phyloP scores from a whole-genome alignment of 2,329 filamentous ascomycete species.

The Diplodia seriata region DNA sequence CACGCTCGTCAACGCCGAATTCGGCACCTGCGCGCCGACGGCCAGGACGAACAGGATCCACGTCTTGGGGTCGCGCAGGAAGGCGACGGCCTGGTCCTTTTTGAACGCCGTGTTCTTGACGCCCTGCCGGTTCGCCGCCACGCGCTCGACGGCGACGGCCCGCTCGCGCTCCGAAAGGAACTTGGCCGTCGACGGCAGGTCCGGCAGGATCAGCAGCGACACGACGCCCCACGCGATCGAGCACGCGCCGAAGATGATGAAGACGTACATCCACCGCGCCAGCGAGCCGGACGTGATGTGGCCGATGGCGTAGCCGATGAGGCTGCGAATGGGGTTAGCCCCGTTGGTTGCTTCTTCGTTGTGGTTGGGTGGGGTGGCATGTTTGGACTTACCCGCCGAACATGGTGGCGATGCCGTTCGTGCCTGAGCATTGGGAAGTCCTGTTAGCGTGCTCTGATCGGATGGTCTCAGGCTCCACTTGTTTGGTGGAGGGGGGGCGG shows the following conservation, averaged over 20 bases:
- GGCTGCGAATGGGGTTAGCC: slow-evolving; percentile 33
- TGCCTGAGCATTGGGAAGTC: background rate
- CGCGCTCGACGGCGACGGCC: slow-evolving; percentile 60
- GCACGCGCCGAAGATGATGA: slow-evolving; percentile 60
- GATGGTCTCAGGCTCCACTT: background rate
- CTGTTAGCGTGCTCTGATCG: background rate
- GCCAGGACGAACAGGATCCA: slow-evolving; percentile 64
- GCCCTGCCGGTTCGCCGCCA: slow-evolving; percentile 59
- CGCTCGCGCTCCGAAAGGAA: slow-evolving; percentile 53
- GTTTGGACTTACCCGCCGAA: slow-evolving; percentile 56
- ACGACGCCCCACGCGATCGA: slow-evolving; percentile 49
- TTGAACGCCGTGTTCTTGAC: slow-evolving; percentile 60
- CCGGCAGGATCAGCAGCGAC: slow-evolving; percentile 51
- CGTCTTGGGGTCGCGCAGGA: slow-evolving; percentile 62
- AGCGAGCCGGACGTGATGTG: slow-evolving; percentile 61
- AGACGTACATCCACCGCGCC: slow-evolving; percentile 64
- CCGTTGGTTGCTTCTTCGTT: background rate
- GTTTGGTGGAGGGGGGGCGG: background rate
- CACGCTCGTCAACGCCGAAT: slow-evolving; percentile 61
- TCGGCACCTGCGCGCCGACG: slow-evolving; percentile 62
- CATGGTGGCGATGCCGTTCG: slow-evolving; percentile 63
- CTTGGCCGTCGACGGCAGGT: slow-evolving; percentile 53
- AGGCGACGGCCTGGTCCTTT: slow-evolving; percentile 53
- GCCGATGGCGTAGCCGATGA: slow-evolving; percentile 66
- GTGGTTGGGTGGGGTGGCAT: slow-evolving; percentile 11